Evolutionary conservation across 73 alveolate genomes (phyloP).

Genomic region (Paramecium tetraurelia): DNA sequence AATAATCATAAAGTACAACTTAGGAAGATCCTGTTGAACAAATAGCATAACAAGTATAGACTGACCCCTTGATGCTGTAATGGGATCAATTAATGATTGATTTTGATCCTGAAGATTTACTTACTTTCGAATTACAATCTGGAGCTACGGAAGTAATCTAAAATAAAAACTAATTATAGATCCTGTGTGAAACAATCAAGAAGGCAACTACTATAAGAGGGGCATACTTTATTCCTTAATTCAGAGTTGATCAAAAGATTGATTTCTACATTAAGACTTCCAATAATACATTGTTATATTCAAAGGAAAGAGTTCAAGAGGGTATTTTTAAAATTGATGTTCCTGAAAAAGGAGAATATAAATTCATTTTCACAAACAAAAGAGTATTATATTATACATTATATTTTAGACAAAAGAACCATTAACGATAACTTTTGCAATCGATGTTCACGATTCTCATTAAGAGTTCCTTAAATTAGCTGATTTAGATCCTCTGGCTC

Average conservation of each 20-base stretch:
- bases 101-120: conserved; percentile 47
- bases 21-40: neutral
- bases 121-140: neutral
- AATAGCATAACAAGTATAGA: neutral
- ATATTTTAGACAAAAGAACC: neutral
- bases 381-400: neutral
- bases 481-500: neutral
- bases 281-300: neutral
- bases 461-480: neutral
- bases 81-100: conserved; percentile 30
- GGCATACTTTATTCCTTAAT: neutral
- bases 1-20: neutral
- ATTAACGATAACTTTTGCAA: neutral
- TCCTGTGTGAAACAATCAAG: neutral
- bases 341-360: conserved; percentile 38
- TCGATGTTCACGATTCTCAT: conserved; percentile 33
- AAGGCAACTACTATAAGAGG: neutral
- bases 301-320: conserved; percentile 12
- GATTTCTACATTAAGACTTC: neutral
- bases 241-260: neutral
- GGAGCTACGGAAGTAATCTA: neutral
- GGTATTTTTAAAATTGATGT: neutral
- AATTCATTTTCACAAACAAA: conserved; percentile 14
- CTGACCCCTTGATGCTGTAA: neutral
- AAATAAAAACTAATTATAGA: neutral